Evolutionary conservation across 2,329 filamentous ascomycete genomes (phyloP), one percentile per base, ranked within the genome.

Genomic region (Ascochyta koolunga): DNA sequence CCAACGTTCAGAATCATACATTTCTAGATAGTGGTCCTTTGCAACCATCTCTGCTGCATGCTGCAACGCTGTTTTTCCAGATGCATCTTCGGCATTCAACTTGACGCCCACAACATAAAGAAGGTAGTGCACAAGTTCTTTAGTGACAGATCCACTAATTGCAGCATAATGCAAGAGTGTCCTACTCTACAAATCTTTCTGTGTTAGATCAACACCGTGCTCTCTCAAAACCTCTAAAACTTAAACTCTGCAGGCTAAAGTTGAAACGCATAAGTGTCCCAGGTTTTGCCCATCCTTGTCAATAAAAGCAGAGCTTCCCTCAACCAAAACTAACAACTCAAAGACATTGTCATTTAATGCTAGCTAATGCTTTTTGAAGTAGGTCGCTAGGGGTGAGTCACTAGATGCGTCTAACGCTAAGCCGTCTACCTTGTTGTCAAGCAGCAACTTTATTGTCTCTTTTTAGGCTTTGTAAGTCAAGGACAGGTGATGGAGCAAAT

Each of bases 391-490:
- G 5, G 50, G 50, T 37, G 37, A 51, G 15, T 32, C 29, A 7
- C 55, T 37, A 44, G 42, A 54, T 36, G 10, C 25, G 29, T 54
- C 50, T 24, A 58, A 39, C 42, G 42, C 55, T 44, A n/a, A 54
- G 31, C 50, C 33, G 43, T 41, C 41, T 21, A 44, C 40, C 5
- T 46, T 50, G 31, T 54, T 46, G 38, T 51, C 37, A 22, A 58
- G 55, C 27, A 58, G 41, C 32, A 54, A 48, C n/a, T 50, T 40
- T 40, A 54, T 24, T 35, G 50, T 54, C 50, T 58, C 45, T 40
- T 25, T 4, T 22, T 21, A 24, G 35, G 15, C 32, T 2, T 0
- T 36, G 10, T 5, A 40, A 11, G 38, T 40, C 15, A 22, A 3
- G 15, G 38, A 40, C 24, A 40, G 38, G n/a, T 40, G 38, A 7